phyloP scores from a whole-genome alignment of 1,284 basidiomycete genomes.

The Cryptococcus maquisensis region DNA sequence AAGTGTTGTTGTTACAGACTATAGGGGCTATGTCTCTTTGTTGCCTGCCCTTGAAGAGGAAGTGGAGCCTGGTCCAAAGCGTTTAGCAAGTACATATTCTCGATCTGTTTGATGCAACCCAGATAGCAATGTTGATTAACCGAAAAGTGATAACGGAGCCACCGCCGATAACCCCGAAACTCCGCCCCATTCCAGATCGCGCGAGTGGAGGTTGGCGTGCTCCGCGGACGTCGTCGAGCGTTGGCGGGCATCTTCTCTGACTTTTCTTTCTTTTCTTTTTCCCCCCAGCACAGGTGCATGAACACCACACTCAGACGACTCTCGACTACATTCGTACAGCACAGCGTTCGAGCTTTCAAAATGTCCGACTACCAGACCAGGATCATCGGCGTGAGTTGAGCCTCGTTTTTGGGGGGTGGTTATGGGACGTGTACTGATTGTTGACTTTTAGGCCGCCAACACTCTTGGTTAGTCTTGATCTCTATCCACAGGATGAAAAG shows the following conservation, averaged over 20 bases:
- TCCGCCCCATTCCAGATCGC: too few species aligned
- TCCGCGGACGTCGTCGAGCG: not conserved
- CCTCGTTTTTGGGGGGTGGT: not conserved
- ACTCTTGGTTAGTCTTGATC: constrained; percentile 67
- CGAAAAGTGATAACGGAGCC: too few species aligned
- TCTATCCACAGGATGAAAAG: not conserved
- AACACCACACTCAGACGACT: constrained; percentile 20
- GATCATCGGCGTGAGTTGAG: constrained; percentile 30
- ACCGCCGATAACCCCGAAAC: too few species aligned
- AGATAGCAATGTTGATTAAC: too few species aligned
- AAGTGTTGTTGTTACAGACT: too few species aligned
- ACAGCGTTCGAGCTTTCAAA: constrained; percentile 1
- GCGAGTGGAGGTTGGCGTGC: too few species aligned
- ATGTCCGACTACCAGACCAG: constrained; percentile 32
- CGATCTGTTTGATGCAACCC: too few species aligned
- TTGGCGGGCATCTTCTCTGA: not conserved
- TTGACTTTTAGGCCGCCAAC: constrained; percentile 61
- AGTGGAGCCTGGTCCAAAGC: too few species aligned
- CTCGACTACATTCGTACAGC: constrained; percentile 4
- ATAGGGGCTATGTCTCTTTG: too few species aligned
- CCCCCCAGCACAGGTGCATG: constrained; percentile 12
- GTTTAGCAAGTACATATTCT: too few species aligned
- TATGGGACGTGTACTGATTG: not conserved
- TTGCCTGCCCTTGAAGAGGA: too few species aligned
- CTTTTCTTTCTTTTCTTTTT: not conserved